Conservation (phyloP, 106 monocot genomes). For the Triglochin maritima region DNA sequence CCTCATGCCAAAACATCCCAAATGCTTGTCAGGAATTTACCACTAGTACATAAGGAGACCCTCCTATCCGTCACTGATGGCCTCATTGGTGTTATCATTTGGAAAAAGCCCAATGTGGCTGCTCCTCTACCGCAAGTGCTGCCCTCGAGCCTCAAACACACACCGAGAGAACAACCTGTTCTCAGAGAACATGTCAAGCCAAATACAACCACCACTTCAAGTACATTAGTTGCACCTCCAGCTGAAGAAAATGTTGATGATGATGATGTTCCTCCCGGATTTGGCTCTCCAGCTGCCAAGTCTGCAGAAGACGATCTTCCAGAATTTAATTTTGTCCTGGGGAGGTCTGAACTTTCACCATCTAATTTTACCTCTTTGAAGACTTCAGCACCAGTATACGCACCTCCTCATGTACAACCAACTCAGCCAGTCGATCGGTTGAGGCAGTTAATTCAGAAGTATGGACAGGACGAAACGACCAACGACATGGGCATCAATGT, state of each 20-base stretch:
- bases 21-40: constrained; percentile 33
- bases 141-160: constrained; percentile 28
- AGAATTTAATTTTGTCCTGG: constrained; percentile 57
- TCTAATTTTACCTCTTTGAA: background rate
- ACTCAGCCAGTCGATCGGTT: constrained; percentile 36
- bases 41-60: constrained; percentile 29
- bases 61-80: constrained; percentile 9
- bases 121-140: constrained; percentile 19
- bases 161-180: constrained; percentile 25
- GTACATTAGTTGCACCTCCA: background rate
- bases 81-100: constrained; percentile 70
- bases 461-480: constrained; percentile 34
- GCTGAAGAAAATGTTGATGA: constrained; percentile 23
- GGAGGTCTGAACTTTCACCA: constrained; percentile 31
- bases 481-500: background rate
- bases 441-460: constrained; percentile 60
- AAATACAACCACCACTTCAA: background rate
- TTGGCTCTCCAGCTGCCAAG: constrained; percentile 40
- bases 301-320: constrained; percentile 73
- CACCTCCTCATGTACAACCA: background rate
- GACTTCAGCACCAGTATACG: background rate
- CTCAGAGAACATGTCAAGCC: constrained; percentile 25
- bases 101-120: constrained; percentile 37
- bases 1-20: constrained; percentile 32
- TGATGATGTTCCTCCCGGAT: constrained; percentile 72